Evolutionary conservation across 495 filamentous ascomycete genomes (phyloP), one percentile per base, ranked within the genome.

Genomic region (Astrothelium macrocarpum): DNA sequence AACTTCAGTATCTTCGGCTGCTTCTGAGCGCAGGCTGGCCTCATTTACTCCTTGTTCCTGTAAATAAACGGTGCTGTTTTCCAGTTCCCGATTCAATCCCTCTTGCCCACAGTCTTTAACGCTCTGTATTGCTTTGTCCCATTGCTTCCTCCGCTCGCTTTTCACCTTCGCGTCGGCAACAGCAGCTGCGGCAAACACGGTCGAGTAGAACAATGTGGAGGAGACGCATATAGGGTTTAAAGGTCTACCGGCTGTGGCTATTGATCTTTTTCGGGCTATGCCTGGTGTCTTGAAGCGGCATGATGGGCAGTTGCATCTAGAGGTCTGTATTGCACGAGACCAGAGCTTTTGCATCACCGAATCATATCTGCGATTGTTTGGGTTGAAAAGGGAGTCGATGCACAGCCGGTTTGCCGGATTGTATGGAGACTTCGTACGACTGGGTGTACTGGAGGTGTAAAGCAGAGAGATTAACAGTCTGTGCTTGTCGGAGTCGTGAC

Each of bases 121-220:
- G 39, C 80, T 75, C 36, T 79, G 74, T 59, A 88, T 81, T 10
- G 78, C 76, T 60, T 65, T 66, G 64, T 90, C 85, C 78, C 87
- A 87, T 68, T 89, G 81, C 62, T 79, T 75, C 59, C 81, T 81
- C 62, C 85, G 80, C 63, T 78, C 70, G 56, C 83, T 77, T 72
- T 91, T 91, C 4, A 76, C 78, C 59, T 77, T 78, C 1, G 83
- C 83, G 74, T 91, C 89, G 31, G 81, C 77, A 1, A 88, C 73
- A 42, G 86, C 82, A 1, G 88, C 90, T n/a, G 84, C 83, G 1
- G 85, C 87, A 63, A 90, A 84, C 42, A 90, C 85, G 61, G 85
- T 84, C 2, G 85, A 85, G 68, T 90, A 90, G 65, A 84, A 80
- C 14, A 85, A 82, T 2, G 87, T 90, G 62, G 87, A 85, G 18